These are phyloP conservation scores for Ustilago sp. DNA, from an alignment of 1,284 basidiomycete genomes.

Conservation along the genomic window DNA sequence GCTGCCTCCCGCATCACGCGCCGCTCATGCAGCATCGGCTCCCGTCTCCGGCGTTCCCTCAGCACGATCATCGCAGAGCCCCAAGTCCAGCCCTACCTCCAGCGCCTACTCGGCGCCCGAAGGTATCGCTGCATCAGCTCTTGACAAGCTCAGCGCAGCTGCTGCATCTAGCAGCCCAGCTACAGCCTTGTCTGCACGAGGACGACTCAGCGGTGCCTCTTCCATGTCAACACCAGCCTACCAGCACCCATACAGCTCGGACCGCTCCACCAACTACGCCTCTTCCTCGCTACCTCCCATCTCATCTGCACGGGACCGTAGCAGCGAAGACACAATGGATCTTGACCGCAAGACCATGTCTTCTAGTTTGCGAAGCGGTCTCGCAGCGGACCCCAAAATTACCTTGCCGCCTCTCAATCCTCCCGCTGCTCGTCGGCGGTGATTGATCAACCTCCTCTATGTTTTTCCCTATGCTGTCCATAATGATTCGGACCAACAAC, in stretches of 20 bases:
- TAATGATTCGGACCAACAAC: constrained; percentile 3
- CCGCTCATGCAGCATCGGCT: constrained; percentile 33
- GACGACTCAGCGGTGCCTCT: constrained; percentile 28
- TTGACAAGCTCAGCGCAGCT: constrained; percentile 39
- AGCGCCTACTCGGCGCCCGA: constrained; percentile 46
- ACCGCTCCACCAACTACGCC: constrained; percentile 48
- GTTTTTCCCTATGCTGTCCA: not conserved
- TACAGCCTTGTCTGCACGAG: constrained; percentile 29
- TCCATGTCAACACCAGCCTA: constrained; percentile 25
- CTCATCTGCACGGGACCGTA: constrained; percentile 39
- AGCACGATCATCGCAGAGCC: constrained; percentile 51
- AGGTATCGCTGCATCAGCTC: constrained; percentile 38
- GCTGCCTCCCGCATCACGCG: constrained; percentile 18
- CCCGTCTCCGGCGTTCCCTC: constrained; percentile 44
- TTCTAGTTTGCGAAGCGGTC: constrained; percentile 28
- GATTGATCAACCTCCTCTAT: not conserved
- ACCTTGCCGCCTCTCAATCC: constrained; percentile 48
- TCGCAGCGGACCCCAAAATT: constrained; percentile 32
- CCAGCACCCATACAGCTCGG: constrained; percentile 54
- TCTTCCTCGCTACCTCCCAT: constrained; percentile 43
- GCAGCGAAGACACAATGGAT: constrained; percentile 34
- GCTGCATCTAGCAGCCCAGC: constrained; percentile 23
- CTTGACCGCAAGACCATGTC: constrained; percentile 41
- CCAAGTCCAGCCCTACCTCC: constrained; percentile 51
- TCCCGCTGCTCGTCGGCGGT: constrained; percentile 33